These are phyloP conservation scores for Beverwykella pulmonaria DNA, from an alignment of 495 filamentous ascomycete genomes.

Conservation along the genomic window DNA sequence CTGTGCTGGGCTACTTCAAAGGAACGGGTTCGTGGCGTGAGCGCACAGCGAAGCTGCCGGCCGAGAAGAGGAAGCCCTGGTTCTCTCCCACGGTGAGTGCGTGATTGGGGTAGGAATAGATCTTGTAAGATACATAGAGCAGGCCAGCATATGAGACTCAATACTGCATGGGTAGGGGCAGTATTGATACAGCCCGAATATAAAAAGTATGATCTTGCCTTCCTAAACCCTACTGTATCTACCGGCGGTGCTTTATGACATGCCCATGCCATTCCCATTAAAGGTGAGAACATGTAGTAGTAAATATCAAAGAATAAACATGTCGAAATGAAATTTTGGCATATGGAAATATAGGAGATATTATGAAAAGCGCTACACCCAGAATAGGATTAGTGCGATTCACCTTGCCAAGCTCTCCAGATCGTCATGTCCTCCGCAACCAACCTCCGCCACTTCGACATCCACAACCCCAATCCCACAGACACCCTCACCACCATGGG, in stretches of 20 bases:
- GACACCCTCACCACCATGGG: constrained; percentile 64
- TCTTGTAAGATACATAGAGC: not conserved
- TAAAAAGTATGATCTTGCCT: too few relatives aligned
- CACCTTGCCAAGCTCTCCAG: not conserved
- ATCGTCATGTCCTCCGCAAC: not conserved
- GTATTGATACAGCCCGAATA: too few relatives aligned
- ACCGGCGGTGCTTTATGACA: too few relatives aligned
- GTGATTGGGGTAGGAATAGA: not conserved
- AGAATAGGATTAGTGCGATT: not conserved
- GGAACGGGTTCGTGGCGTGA: not conserved
- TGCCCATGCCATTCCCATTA: too few relatives aligned
- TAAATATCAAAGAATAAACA: too few relatives aligned
- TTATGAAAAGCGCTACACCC: not conserved
- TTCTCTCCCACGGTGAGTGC: not conserved
- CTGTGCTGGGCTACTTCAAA: not conserved
- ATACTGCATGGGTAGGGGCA: too few relatives aligned
- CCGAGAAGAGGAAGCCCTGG: constrained; percentile 15
- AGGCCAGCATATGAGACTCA: too few relatives aligned
- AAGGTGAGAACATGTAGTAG: too few relatives aligned
- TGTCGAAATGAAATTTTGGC: too few relatives aligned
- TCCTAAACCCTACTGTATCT: too few relatives aligned
- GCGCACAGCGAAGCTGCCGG: not conserved
- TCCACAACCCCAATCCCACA: not conserved
- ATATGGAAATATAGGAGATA: too few relatives aligned
- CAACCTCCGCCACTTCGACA: not conserved